Conservation (phyloP, 345 rosid species). For the Brassica carinata region DNA sequence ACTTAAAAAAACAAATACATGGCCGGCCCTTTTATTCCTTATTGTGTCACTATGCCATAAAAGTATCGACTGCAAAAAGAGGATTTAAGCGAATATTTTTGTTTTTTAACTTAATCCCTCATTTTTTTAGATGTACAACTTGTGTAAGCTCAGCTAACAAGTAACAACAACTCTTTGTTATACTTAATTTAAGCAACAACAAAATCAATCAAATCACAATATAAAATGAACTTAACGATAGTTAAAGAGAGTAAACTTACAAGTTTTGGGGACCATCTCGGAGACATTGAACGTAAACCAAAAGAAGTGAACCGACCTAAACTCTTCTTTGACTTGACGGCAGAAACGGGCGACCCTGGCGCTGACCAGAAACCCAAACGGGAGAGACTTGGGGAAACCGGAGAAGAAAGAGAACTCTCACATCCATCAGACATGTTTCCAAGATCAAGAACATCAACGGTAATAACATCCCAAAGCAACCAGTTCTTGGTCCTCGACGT, state of each 20-base stretch:
- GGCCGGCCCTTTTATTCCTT: neutral
- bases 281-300: constrained; percentile 40
- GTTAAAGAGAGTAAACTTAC: constrained; percentile 43
- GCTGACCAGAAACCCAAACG: constrained; percentile 34
- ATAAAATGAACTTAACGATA: neutral
- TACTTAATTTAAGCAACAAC: neutral
- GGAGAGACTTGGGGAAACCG: constrained; percentile 48
- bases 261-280: constrained; percentile 49
- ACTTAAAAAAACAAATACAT: too few species aligned
- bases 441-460: constrained; percentile 40
- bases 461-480: constrained; percentile 82
- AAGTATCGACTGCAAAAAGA: neutral
- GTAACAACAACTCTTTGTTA: neutral
- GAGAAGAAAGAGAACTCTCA: constrained; percentile 59
- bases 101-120: neutral
- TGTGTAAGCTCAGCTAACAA: constrained; percentile 19
- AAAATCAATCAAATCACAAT: constrained; percentile 20
- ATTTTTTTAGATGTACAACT: neutral
- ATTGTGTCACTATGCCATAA: neutral
- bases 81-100: too few species aligned
- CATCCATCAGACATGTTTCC: constrained; percentile 49
- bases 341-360: constrained; percentile 49
- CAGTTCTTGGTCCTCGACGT: constrained; percentile 60
- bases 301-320: constrained; percentile 48
- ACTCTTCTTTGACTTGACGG: constrained; percentile 31